Conservation (phyloP, 1,139 yeast species). For the Suhomyces bokatorum region DNA sequence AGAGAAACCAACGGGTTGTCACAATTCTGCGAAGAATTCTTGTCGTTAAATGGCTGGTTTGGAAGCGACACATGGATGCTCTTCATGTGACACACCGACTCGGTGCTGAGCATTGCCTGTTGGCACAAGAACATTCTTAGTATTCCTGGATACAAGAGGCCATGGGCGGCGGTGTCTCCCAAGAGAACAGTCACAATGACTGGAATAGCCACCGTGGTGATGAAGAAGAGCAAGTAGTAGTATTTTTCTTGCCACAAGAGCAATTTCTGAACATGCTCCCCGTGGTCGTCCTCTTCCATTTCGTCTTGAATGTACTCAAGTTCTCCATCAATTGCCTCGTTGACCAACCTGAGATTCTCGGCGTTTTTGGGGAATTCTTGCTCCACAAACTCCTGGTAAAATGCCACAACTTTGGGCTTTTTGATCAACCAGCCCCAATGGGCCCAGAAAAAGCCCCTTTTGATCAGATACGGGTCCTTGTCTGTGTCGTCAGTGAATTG, state of each 20-base stretch:
- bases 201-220: conserved; percentile 54
- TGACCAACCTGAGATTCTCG: conserved; percentile 12
- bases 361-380: conserved; percentile 41
- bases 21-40: conserved; percentile 52
- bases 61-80: conserved; percentile 45
- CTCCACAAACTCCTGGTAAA: conserved; percentile 39
- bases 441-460: conserved; percentile 58
- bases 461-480: conserved; percentile 64
- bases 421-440: conserved; percentile 67
- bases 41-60: conserved; percentile 62
- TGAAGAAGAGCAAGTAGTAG: conserved; percentile 43
- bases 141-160: conserved; percentile 63
- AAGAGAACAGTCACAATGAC: conserved; percentile 39
- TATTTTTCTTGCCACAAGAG: conserved; percentile 60
- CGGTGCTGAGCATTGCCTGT: conserved; percentile 56
- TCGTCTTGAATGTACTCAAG: conserved; percentile 17
- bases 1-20: conserved; percentile 53
- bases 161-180: conserved; percentile 51
- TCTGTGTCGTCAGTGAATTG: conserved; percentile 64
- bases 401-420: conserved; percentile 45
- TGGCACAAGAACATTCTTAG: conserved; percentile 57
- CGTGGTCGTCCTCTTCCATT: conserved; percentile 20
- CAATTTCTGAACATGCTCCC: conserved; percentile 20
- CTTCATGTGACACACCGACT: conserved; percentile 59
- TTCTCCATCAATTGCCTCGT: conserved; percentile 25